Base-by-base conservation (phyloP, 495 filamentous ascomycete species). In the Daldinia decipiens region DNA sequence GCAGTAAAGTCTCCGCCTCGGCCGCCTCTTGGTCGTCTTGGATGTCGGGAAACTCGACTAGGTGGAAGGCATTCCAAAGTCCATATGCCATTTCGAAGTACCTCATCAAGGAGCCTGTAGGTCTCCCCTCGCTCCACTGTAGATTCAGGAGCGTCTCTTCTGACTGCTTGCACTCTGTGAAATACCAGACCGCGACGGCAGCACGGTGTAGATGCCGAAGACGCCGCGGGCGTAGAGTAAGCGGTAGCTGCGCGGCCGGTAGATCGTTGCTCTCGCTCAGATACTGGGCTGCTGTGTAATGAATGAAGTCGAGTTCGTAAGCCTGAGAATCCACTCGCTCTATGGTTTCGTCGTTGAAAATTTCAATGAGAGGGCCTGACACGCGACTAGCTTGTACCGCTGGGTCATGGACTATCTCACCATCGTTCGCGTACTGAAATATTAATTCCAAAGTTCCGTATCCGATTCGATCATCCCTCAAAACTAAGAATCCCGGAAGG, bases 81-180 rank as follows among this genome's bases (percentile, higher is more conserved):
- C 75, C 74, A 52, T 75, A 77, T 6, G 68, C 65, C 71, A 77
- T 77, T 38, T 77, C 68, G 45, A 76, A 76, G 53, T 75, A 77
- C 31, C 40, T 38, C 9, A 62, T 43, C 6, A 55, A 12, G 3
- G 38, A 72, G 6, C 13, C n/a, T n/a, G 19, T 19, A 9, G 34
- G 29, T 0, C 27, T 34, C 5, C 53, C 63, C 17, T 54, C 59
- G 43, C 21, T 60, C 17, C 47, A 45, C 9, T 34, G 64, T 1
- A 72, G 69, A 9, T 62, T 31, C 24, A 21, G n/a, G 3, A 72
- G 64, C 13, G 64, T n/a, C 19, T 53, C 40, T 21, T 57, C 64
- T 0, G 63, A 67, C 11, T 72, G 34, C 17, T 31, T 24, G 59
- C 58, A 59, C 17, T 67, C 43, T 1, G 68, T 36, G 53, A 67